phyloP scores from a whole-genome alignment of 2,329 filamentous ascomycete genomes.

The Aspergillus pseudoterreus region DNA sequence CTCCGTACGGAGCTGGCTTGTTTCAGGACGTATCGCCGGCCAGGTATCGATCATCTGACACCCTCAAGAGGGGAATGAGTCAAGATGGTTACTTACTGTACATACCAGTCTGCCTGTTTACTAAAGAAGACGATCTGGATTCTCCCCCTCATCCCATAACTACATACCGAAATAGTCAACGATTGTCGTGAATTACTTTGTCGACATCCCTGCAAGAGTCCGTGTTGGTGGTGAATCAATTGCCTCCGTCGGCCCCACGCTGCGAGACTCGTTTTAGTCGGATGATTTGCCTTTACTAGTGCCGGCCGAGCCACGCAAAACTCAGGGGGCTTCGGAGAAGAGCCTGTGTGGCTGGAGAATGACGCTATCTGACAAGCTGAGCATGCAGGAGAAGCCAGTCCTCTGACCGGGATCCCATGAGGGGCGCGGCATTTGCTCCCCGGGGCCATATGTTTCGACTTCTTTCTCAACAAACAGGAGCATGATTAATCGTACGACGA shows the following conservation, averaged over 20 bases:
- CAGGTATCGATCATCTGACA: too few species aligned
- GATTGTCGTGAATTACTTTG: not conserved
- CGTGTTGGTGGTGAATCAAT: constrained; percentile 16
- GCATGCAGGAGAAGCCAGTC: too few species aligned
- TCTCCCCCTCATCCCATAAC: not conserved
- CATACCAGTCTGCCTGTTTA: too few species aligned
- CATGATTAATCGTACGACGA: too few species aligned
- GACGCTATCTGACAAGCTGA: not conserved
- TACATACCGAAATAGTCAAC: not conserved
- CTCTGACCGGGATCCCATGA: not conserved
- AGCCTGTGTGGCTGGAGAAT: not conserved
- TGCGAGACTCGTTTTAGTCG: not conserved
- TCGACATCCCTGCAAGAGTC: constrained; percentile 12
- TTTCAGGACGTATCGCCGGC: too few species aligned
- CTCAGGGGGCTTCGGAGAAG: constrained; percentile 1
- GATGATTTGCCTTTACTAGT: constrained; percentile 3
- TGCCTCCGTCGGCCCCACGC: constrained; percentile 9
- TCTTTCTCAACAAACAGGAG: not conserved
- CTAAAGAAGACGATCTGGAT: too few species aligned
- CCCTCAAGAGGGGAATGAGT: too few species aligned
- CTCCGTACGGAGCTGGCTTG: too few species aligned
- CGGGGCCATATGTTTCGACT: not conserved
- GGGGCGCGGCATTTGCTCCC: not conserved
- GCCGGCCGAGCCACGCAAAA: constrained; percentile 3
- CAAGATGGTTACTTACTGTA: too few species aligned